These are phyloP conservation scores for Cladorrhinum samala DNA, from an alignment of 495 filamentous ascomycete genomes.

Conservation along the genomic window DNA sequence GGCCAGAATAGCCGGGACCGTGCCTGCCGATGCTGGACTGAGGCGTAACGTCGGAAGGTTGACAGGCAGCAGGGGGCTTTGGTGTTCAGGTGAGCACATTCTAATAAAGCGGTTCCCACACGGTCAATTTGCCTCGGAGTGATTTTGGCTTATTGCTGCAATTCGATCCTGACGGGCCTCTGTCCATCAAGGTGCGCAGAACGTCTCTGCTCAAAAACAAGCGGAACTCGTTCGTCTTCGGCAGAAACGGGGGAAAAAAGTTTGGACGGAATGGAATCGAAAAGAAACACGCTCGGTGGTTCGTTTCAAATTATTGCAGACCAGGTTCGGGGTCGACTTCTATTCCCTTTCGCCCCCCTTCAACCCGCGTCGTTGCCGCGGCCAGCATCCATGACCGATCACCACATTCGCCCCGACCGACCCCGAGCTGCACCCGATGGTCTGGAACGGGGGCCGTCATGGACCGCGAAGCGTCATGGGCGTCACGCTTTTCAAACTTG, in stretches of 20 bases:
- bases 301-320: not conserved
- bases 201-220: not conserved
- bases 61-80: not conserved
- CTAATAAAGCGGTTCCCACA: constrained; percentile 10
- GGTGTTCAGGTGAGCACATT: constrained; percentile 13
- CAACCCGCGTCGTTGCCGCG: not conserved
- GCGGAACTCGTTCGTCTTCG: not conserved
- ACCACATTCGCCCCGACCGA: not conserved
- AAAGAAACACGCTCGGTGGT: not conserved
- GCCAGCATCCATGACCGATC: not conserved
- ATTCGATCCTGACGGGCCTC: not conserved
- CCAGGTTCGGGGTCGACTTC: not conserved
- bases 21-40: constrained; percentile 9
- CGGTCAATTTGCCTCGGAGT: not conserved
- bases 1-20: constrained; percentile 2
- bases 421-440: not conserved
- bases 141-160: not conserved
- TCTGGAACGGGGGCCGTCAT: not conserved
- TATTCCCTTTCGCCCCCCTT: not conserved
- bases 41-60: not conserved
- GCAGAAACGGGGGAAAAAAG: not conserved
- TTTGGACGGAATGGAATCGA: not conserved
- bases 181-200: not conserved
- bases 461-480: too few species aligned
- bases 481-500: too few species aligned